Conservation (phyloP, 1,139 yeast genomes). For the Wickerhamomyces sp. region DNA sequence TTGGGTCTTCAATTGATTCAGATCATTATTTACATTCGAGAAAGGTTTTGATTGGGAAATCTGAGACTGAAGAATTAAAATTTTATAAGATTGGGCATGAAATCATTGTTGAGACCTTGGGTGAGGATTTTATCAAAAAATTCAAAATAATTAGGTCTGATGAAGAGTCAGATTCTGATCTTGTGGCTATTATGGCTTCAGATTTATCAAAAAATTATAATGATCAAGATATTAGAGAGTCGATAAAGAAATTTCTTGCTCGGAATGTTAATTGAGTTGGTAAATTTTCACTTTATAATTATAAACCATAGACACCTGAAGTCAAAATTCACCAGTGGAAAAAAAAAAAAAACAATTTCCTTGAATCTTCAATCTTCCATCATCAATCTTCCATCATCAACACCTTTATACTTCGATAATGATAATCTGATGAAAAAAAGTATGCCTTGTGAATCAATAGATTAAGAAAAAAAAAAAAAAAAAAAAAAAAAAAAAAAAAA, state of each 20-base stretch:
- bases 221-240: neutral
- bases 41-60: constrained; percentile 4
- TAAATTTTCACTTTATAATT: no score
- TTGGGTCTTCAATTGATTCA: neutral
- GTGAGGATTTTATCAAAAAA: constrained; percentile 12
- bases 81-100: constrained; percentile 14
- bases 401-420: no score
- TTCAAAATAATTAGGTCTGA: constrained; percentile 3
- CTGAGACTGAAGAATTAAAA: constrained; percentile 10
- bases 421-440: no score
- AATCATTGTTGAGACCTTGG: constrained; percentile 12
- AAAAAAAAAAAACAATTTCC: no score
- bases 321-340: no score
- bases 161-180: constrained; percentile 3
- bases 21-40: neutral
- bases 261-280: no score
- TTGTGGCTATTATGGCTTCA: neutral
- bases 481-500: no score
- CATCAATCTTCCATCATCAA: no score
- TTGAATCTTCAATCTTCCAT: no score
- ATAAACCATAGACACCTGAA: no score
- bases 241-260: neutral
- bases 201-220: constrained; percentile 1
- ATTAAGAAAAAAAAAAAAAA: no score
- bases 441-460: no score